phyloP scores from a whole-genome alignment of 441 rosid genomes.

The Pelargonium myrrhifolium region DNA sequence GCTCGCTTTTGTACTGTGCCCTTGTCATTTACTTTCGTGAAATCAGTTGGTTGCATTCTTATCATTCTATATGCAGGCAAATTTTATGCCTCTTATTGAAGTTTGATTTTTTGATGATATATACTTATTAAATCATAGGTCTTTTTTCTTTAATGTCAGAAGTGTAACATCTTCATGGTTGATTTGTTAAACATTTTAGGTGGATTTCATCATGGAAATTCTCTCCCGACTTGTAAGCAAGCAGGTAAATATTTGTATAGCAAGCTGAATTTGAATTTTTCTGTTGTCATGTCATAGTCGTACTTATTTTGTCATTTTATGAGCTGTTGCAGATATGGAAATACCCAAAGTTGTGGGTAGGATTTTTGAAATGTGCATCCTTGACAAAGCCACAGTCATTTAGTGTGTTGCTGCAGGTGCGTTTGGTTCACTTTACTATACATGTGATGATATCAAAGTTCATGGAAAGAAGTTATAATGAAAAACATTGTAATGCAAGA shows the following conservation, averaged over 20 bases:
- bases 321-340: conserved; percentile 80
- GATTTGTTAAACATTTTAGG: conserved; percentile 38
- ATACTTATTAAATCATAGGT: background rate
- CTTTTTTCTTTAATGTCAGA: background rate
- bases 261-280: conserved; percentile 13
- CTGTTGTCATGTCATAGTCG: background rate
- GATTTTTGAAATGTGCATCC: conserved; percentile 85
- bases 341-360: conserved; percentile 96
- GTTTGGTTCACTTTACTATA: conserved; percentile 9
- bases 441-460: background rate
- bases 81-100: background rate
- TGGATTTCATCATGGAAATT: conserved; percentile 89
- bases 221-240: conserved; percentile 92
- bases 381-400: conserved; percentile 90
- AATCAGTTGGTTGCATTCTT: background rate
- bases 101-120: background rate
- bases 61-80: background rate
- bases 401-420: conserved; percentile 88
- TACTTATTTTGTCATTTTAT: conserved; percentile 15
- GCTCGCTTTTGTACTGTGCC: background rate
- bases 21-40: background rate
- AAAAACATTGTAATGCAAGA: too few species aligned
- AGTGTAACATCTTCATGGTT: background rate
- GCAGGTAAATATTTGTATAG: conserved; percentile 53
- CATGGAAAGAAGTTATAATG: too few species aligned